Conservation (phyloP, 371 early-diverging fungal species). For the Circinella minor region DNA sequence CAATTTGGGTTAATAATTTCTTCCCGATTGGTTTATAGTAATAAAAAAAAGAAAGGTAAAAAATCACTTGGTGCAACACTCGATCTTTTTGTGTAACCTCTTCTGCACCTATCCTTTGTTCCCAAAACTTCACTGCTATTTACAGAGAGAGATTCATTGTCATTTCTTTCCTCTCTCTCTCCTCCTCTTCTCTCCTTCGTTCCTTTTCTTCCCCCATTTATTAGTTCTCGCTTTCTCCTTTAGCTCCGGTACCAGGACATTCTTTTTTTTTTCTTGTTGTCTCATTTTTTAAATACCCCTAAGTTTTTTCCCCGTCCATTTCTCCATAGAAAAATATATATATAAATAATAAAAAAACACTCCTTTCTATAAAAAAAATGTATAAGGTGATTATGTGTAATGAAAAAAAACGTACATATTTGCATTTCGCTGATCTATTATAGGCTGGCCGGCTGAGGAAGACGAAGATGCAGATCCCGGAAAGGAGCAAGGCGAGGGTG, state of each 20-base stretch:
- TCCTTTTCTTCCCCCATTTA: slow-evolving; percentile 11
- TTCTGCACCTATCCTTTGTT: neutral
- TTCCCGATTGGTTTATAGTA: neutral
- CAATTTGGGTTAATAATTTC: no score
- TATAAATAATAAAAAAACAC: no score
- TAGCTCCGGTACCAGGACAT: no score
- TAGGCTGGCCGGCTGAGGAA: slow-evolving; percentile 4
- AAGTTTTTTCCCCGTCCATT: neutral
- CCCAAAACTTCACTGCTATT: no score
- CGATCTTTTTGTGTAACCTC: slow-evolving; percentile 8
- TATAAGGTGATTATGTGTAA: neutral
- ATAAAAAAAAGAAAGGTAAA: neutral
- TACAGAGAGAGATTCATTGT: slow-evolving; percentile 9
- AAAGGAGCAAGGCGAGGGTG: slow-evolving; percentile 17
- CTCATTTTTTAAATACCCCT: neutral
- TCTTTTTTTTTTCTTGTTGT: no score
- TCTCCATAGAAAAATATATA: no score
- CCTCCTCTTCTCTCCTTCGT: neutral
- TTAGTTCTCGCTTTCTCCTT: no score
- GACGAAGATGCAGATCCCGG: slow-evolving; percentile 16
- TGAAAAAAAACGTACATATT: slow-evolving; percentile 14
- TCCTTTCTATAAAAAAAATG: slow-evolving; percentile 2
- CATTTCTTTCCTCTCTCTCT: neutral
- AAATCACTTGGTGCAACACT: slow-evolving; percentile 4
- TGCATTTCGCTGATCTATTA: slow-evolving; percentile 8